A percentile compares a stretch with the other conserved stretches of the same genome.
Evolutionary conservation across 139 green algal species (phyloP).

Genomic region (Micromonas commoda): DNA sequence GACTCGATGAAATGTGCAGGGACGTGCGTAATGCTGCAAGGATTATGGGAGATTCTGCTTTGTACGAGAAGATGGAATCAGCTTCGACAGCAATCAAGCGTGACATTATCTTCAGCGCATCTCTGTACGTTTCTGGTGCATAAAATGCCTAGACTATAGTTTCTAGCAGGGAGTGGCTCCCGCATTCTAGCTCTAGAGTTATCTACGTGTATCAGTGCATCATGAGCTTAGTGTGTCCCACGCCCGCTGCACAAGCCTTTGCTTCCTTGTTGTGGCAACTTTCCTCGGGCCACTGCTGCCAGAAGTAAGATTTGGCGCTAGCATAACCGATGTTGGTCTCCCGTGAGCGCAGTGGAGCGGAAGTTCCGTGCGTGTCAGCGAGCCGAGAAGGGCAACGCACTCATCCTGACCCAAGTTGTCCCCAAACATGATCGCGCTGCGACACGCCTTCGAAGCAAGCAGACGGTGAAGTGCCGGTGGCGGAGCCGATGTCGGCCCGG

Average conservation of each 20-base stretch:
- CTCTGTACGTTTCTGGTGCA: slow-evolving; percentile 67
- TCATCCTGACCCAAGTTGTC: slow-evolving; percentile 47
- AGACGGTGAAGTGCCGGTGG: slow-evolving; percentile 6
- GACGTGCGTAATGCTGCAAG: slow-evolving; percentile 71
- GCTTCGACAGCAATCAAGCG: slow-evolving; percentile 81
- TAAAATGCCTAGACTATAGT: slow-evolving; percentile 1
- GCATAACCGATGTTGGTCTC: slow-evolving; percentile 50
- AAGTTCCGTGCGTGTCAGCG: slow-evolving; percentile 46
- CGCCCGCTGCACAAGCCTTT: too few relatives aligned
- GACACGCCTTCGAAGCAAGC: slow-evolving; percentile 54
- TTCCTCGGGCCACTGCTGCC: too few relatives aligned
- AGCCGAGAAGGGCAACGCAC: slow-evolving; percentile 48
- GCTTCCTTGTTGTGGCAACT: too few relatives aligned
- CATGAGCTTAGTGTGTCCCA: too few relatives aligned
- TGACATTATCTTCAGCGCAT: slow-evolving; percentile 92
- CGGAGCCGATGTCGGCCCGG: slow-evolving; percentile 1
- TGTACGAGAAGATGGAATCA: slow-evolving; percentile 84
- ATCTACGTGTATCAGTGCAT: too few relatives aligned
- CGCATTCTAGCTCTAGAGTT: too few relatives aligned
- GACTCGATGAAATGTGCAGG: slow-evolving; percentile 79
- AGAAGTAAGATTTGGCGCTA: too few relatives aligned
- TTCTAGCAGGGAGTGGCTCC: too few relatives aligned
- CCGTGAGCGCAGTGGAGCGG: slow-evolving; percentile 75
- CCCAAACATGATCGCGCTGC: slow-evolving; percentile 77
- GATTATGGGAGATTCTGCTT: slow-evolving; percentile 85